phyloP scores from a whole-genome alignment of 345 rosid genomes.

The Mercurialis annua region DNA sequence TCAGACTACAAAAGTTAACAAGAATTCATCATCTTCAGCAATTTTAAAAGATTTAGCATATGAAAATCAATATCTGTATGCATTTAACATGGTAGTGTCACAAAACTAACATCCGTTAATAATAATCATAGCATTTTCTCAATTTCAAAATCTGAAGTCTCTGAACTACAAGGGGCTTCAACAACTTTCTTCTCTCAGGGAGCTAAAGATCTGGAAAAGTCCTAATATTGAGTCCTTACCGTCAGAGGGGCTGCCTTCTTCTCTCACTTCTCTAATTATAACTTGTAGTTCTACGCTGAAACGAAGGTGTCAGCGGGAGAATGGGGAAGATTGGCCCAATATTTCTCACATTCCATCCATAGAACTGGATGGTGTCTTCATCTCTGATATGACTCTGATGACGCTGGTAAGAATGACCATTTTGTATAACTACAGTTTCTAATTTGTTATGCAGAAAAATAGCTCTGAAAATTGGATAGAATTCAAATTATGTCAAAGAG shows the following conservation, averaged over 20 bases:
- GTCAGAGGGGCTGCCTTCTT: conserved; percentile 9
- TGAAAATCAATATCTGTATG: no score
- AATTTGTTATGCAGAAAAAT: no score
- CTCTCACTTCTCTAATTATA: conserved; percentile 9
- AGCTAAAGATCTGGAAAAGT: conserved; percentile 9
- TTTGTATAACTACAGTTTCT: no score
- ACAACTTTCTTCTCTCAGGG: conserved; percentile 6
- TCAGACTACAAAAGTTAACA: background rate
- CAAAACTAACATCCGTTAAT: no score
- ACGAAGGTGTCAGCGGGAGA: conserved; percentile 16
- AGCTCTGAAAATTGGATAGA: no score
- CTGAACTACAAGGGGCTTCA: conserved; percentile 13
- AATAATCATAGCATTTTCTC: no score
- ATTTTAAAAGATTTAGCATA: no score
- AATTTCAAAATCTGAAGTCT: conserved; percentile 7
- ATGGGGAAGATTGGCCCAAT: conserved; percentile 19
- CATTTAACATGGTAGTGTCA: no score
- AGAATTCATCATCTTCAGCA: no score
- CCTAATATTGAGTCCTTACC: conserved; percentile 4
- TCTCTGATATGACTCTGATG: background rate
- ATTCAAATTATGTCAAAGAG: no score
- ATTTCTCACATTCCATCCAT: conserved; percentile 9
- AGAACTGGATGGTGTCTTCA: background rate
- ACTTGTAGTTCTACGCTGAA: conserved; percentile 3
- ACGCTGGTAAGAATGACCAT: no score